Base-by-base conservation (phyloP, 176 grass and related monocot genomes). In the Aechmea fasciata region DNA sequence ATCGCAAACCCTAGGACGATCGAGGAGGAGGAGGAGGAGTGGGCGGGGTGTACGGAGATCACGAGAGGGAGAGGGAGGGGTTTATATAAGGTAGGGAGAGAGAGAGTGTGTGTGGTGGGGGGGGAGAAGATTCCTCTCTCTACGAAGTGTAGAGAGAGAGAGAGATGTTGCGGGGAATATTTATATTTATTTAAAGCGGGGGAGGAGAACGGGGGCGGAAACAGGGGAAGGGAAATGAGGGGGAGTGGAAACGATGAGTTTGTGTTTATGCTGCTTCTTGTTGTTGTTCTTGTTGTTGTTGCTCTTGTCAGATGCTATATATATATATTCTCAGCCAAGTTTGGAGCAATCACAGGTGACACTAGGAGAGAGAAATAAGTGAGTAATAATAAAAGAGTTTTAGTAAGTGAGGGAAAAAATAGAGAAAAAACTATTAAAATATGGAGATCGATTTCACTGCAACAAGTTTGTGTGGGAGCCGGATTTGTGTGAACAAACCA, bases 121-220 rank as follows among this genome's bases (percentile, higher is more conserved):
- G 15, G n/a, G 15, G 6, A 18, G 2, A 26, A 26, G 25, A 26
- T 26, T 26, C 25, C 25, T 26, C 25, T 26, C 25, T 26, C 25
- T 26, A 26, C 25, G 25, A 26, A 26, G 25, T 26, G 25, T 26
- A 24, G 51, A 33, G 54, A 59, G n/a, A 2, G 13, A 20, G 54
- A 18, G 54, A 19, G 0, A 9, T 59, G 15, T 59, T 59, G 15
- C 2, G 15, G 20, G 20, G 15, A 10, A 57, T n/a, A 57, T 57
- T 57, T 23, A 23, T 23, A 23, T 23, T 57, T 61, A 61, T 61
- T 22, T 61, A 9, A 18, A 61, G 55, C 17, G 54, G n/a, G 17
- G 4, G 3, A 9, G 20, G 49, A 71, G 79, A 82, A 76, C 87
- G 6, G 67, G 76, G 87, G 76, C 87, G 75, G 49, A 85, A 85